Percentiles rank a stretch among this genome's conserved stretches.
These are phyloP conservation scores for Phytophthora colocasiae DNA, from an alignment of 352 stramenopile species.

Conservation along the genomic window DNA sequence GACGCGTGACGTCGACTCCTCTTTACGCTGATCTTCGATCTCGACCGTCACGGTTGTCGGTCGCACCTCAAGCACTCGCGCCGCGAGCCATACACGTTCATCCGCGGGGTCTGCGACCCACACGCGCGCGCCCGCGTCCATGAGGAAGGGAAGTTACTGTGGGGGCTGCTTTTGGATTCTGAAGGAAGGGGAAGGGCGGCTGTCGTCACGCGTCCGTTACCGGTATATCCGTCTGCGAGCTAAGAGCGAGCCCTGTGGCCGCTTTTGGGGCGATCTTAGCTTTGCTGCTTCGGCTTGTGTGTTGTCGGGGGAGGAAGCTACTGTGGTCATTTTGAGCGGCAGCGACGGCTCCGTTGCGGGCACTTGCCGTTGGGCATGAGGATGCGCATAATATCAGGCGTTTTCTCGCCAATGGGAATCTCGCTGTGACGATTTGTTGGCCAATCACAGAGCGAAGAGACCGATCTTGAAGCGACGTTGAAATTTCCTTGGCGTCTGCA, in stretches of 20 bases:
- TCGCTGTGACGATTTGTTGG: neutral
- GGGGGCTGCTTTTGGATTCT: conserved; percentile 10
- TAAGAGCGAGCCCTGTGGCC: neutral
- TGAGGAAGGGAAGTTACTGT: conserved; percentile 25
- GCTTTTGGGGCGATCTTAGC: conserved; percentile 11
- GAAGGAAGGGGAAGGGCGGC: conserved; percentile 4
- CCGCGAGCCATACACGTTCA: conserved; percentile 68
- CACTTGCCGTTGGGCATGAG: conserved; percentile 31
- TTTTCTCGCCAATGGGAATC: conserved; percentile 37
- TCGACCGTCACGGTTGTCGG: conserved; percentile 31
- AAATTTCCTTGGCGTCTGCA: conserved; percentile 26
- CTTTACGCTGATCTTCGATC: conserved; percentile 18
- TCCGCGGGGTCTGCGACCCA: conserved; percentile 69
- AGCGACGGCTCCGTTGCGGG: neutral
- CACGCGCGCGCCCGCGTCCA: conserved; percentile 78
- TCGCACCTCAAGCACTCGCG: conserved; percentile 39
- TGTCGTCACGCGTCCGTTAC: conserved; percentile 14
- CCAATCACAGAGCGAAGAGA: conserved; percentile 22
- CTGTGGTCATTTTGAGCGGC: conserved; percentile 16
- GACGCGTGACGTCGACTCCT: conserved; percentile 15
- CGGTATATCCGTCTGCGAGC: conserved; percentile 5
- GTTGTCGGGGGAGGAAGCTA: conserved; percentile 27
- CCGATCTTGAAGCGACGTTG: conserved; percentile 34
- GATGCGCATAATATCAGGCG: conserved; percentile 36
- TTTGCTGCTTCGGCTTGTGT: conserved; percentile 14